Evolutionary conservation across 768 basidiomycete species (phyloP), one percentile per base, ranked within the genome.

Genomic region (Fomitopsis pulvina): DNA sequence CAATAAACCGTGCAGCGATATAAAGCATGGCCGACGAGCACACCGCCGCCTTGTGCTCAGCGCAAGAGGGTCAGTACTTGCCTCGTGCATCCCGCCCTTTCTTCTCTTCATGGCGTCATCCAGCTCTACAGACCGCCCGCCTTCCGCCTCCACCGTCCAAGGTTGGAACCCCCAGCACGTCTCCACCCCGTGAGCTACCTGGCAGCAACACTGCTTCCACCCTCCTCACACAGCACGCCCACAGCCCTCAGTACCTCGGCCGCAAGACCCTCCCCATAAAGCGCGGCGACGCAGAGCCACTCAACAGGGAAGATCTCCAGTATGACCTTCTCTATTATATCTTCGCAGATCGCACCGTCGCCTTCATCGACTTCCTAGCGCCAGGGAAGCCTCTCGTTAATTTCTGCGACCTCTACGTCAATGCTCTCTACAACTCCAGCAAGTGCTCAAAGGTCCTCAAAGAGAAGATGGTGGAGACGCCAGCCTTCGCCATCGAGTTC

Each of bases 391-490:
- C 71, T 2, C 60, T 71, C 24, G 73, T 88, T 65, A 80, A 81
- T 58, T 93, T 95, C 63, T 77, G 78, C 59, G 85, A 91, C 63
- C 77, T 94, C 53, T 95, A 92, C 64, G 78, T 90, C 55, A 83
- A 86, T 58, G 82, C 89, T 8, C 66, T 92, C 55, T 84, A 83
- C 68, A 80, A 82, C 65, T 91, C 87, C 29, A 79, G 71, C 64
- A 90, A 85, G 72, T 91, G 85, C 64, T 92, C 90, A 57, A 90
- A 90, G 68, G 85, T 87, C 37, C 76, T 92, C 65, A 85, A 87
- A 66, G 85, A 88, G 63, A 92, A 92, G 67, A 88, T 94, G 83
- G 67, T 81, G 45, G 87, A 91, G 48, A 85, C 79, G 0, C 86
- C 87, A 12, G 79, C 79, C 6, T 91, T 89, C 64, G 83, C 81